Evolutionary conservation across 352 stramenopile genomes (phyloP).

Genomic region (Chrysophaeum taylorii): DNA sequence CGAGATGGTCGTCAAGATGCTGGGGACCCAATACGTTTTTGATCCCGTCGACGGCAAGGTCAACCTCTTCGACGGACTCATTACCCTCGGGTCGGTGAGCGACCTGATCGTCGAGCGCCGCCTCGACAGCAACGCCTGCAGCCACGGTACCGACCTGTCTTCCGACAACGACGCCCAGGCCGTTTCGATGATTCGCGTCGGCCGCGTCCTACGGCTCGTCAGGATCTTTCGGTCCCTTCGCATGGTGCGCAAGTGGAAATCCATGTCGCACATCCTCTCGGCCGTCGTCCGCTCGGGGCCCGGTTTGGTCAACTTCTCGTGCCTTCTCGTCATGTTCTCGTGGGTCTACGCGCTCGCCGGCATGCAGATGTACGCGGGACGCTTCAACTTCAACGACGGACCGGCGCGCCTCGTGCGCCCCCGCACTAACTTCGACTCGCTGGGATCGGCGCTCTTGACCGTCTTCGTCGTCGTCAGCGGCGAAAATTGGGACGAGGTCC

Average conservation of each 20-base stretch:
- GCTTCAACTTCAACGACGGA: slow-evolving; percentile 24
- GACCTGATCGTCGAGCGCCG: slow-evolving; percentile 4
- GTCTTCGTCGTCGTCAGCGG: slow-evolving; percentile 78
- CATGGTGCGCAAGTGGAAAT: slow-evolving; percentile 23
- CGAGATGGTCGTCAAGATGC: slow-evolving; percentile 64
- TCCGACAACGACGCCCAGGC: too few relatives aligned
- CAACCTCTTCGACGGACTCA: slow-evolving; percentile 57
- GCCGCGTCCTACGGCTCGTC: slow-evolving; percentile 27
- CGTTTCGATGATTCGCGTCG: background rate
- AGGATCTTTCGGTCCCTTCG: slow-evolving; percentile 36
- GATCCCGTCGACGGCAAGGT: slow-evolving; percentile 49
- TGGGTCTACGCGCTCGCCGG: slow-evolving; percentile 35
- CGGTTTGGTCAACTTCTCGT: slow-evolving; percentile 17
- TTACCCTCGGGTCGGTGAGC: slow-evolving; percentile 31
- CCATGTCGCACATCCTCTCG: slow-evolving; percentile 16
- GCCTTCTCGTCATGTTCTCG: slow-evolving; percentile 31
- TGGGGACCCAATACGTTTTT: slow-evolving; percentile 54
- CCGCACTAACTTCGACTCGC: slow-evolving; percentile 69
- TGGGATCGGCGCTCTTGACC: slow-evolving; percentile 61
- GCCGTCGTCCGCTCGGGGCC: slow-evolving; percentile 10
- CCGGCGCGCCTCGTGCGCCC: slow-evolving; percentile 17
- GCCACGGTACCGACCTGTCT: background rate
- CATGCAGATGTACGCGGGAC: slow-evolving; percentile 36
- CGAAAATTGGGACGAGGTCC: slow-evolving; percentile 75
- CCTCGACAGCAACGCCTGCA: background rate